Evolutionary conservation across 2,329 filamentous ascomycete species (phyloP).

Genomic region (Scedosporium aurantiacum): DNA sequence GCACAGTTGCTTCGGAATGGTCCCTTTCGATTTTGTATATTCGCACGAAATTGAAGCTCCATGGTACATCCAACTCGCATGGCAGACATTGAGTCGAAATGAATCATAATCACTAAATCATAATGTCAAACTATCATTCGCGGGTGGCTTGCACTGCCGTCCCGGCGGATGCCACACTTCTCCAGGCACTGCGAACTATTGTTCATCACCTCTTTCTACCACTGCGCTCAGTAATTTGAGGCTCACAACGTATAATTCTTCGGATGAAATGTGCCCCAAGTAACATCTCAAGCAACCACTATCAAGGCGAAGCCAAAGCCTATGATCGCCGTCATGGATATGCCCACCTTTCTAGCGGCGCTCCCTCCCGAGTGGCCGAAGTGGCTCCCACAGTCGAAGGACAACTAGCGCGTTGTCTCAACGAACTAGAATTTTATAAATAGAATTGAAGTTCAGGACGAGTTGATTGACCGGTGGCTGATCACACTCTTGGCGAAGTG

Average conservation of each 20-base stretch:
- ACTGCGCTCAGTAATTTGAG: no score
- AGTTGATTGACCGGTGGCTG: no score
- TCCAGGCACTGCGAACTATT: no score
- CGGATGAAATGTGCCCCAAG: no score
- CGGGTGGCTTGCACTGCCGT: not conserved
- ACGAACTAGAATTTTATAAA: no score
- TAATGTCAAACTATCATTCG: not conserved
- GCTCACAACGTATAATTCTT: no score
- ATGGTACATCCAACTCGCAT: not conserved
- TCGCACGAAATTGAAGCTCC: not conserved
- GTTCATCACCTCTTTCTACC: no score
- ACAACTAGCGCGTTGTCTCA: constrained; percentile 19
- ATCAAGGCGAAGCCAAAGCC: not conserved
- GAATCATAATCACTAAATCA: not conserved
- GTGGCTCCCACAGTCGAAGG: constrained; percentile 11
- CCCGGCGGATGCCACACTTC: not conserved
- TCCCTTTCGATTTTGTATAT: not conserved
- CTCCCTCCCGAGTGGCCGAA: not conserved
- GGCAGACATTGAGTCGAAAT: not conserved
- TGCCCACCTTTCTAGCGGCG: not conserved
- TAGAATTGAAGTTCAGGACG: no score
- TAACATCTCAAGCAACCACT: not conserved
- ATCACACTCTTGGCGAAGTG: no score
- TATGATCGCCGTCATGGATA: not conserved
- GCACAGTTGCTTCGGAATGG: not conserved